Evolutionary conservation across 805 yeast genomes (phyloP).

Genomic region (Hanseniaspora lachancei): DNA sequence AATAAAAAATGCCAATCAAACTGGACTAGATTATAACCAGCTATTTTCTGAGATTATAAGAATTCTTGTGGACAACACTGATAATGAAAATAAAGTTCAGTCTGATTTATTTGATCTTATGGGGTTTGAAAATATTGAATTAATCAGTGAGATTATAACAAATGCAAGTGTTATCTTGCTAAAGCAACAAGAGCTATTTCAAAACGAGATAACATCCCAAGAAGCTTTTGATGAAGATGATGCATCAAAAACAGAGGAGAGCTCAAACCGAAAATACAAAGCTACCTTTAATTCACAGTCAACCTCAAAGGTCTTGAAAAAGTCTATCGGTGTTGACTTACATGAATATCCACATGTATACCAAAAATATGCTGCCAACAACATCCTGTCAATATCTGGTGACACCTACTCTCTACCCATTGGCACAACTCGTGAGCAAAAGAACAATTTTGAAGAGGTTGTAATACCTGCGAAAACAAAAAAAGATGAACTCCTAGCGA

Average conservation of each 20-base stretch:
- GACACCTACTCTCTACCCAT: conserved; percentile 65
- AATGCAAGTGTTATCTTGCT: conserved; percentile 28
- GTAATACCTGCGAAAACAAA: conserved; percentile 60
- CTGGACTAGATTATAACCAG: neutral
- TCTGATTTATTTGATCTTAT: conserved; percentile 61
- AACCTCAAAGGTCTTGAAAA: conserved; percentile 22
- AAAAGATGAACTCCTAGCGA: conserved; percentile 22
- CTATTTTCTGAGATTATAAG: neutral
- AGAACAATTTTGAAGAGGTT: conserved; percentile 63
- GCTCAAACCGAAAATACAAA: conserved; percentile 35
- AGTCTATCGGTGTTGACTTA: conserved; percentile 33
- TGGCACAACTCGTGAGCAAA: conserved; percentile 59
- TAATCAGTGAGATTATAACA: conserved; percentile 51
- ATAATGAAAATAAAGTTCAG: conserved; percentile 50
- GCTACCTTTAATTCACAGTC: conserved; percentile 33
- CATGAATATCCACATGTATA: conserved; percentile 77
- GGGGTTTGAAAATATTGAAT: conserved; percentile 76
- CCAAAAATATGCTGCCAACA: conserved; percentile 53
- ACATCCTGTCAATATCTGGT: conserved; percentile 65
- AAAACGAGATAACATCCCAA: conserved; percentile 19
- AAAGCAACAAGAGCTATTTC: conserved; percentile 17
- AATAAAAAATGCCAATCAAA: neutral
- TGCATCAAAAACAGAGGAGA: conserved; percentile 36
- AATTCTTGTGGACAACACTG: conserved; percentile 23
- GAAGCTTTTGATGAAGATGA: conserved; percentile 39